Evolutionary conservation across 179 eudicot species (phyloP), one percentile per base, ranked within the genome.

Genomic region (Beta lomatogona): DNA sequence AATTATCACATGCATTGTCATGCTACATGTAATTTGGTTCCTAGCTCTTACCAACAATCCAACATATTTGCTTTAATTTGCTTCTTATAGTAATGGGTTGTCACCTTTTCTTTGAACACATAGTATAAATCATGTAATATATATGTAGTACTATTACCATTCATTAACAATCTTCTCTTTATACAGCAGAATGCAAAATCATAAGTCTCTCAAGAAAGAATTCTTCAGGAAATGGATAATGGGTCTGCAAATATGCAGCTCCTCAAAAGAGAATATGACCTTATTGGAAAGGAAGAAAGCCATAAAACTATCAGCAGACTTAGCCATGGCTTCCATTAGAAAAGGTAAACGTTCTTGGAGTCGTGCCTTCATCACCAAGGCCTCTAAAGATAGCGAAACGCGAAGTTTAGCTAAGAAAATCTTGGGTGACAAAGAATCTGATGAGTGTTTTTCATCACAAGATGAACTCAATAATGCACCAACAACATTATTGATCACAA

Each of bases 321-420:
- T 83, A 70, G 86, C 86, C 48, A 79, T 83, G 80, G 86, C 86
- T 68, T 83, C 86, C 73, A 80, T 80, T 52, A 36, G 80, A 69
- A 75, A 70, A 13, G 14, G 28, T 22, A 67, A 46, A 41, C 21
- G 9, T 21, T 48, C 61, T 0, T 83, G 86, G 86, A 83, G 77
- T 44, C 77, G 44, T 59, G 77, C 83, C 86, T 52, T 83, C 36
- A 80, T 80, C 55, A 5, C 66, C 18, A 69, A 69, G 64, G 83
- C 80, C 21, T 58, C 71, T 36, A 64, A 22, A 41, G 77, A 76
- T 9, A 25, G 12, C 25, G 77, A 80, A 63, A 76, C 83, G 7
- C 9, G 68, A 44, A 60, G 19, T 21, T 76, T 80, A 61, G 83
- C 83, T 22, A 83, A 83, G 31, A 64, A 76, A 70, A 83, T 83